phyloP scores from a whole-genome alignment of 2,329 filamentous ascomycete genomes.

The Xylariaceae sp. region DNA sequence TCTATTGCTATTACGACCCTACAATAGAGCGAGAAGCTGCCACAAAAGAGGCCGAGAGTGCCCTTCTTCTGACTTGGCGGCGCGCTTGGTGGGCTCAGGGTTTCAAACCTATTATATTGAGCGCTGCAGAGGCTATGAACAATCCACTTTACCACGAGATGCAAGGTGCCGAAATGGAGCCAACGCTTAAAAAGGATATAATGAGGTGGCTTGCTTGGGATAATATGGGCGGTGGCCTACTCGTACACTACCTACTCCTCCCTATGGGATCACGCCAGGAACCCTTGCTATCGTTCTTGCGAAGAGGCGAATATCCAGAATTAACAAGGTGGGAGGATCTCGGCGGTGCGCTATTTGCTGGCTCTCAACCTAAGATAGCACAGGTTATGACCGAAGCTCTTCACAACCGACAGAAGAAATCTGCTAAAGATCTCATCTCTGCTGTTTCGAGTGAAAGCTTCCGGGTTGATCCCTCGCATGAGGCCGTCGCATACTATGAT shows the following conservation, averaged over 20 bases:
- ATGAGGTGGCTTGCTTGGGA: constrained; percentile 93
- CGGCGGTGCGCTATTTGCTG: constrained; percentile 75
- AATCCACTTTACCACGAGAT: constrained; percentile 80
- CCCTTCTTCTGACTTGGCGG: constrained; percentile 84
- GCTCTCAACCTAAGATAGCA: constrained; percentile 68
- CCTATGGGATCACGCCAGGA: constrained; percentile 85
- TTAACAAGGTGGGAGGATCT: constrained; percentile 78
- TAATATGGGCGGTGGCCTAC: constrained; percentile 82
- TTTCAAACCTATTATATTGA: constrained; percentile 83
- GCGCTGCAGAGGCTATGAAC: constrained; percentile 78
- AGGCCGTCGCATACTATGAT: constrained; percentile 80
- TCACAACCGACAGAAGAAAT: constrained; percentile 59
- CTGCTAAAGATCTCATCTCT: constrained; percentile 68
- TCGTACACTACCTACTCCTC: constrained; percentile 79
- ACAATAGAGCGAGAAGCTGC: constrained; percentile 67
- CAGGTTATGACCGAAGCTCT: constrained; percentile 68
- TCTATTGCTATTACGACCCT: constrained; percentile 92
- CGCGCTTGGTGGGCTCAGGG: constrained; percentile 96
- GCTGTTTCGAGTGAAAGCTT: constrained; percentile 67
- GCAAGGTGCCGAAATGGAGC: constrained; percentile 66
- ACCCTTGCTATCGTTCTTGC: constrained; percentile 72
- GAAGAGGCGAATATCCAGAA: constrained; percentile 75
- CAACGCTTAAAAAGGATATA: constrained; percentile 70
- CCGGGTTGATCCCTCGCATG: constrained; percentile 67
- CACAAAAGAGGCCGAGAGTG: constrained; percentile 75